A percentile compares a stretch with the other conserved stretches of the same genome.
These are phyloP conservation scores for Adansonia grandidieri DNA, from an alignment of 441 rosid genomes.

Conservation along the genomic window DNA sequence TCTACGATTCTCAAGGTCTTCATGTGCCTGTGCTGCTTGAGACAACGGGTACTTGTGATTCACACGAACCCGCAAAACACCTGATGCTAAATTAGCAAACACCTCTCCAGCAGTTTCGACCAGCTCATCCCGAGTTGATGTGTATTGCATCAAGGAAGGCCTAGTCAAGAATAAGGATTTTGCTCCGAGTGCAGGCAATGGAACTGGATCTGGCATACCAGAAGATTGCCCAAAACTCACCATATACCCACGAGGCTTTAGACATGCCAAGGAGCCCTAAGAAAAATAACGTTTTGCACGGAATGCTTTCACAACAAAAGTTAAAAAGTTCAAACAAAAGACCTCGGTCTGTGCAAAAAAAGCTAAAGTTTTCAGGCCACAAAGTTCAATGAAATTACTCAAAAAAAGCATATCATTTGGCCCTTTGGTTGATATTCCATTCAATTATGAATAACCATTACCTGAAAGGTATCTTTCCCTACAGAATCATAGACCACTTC, in stretches of 20 bases:
- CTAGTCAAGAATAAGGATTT: conserved; percentile 82
- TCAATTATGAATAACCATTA: background rate
- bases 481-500: conserved; percentile 90
- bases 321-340: background rate
- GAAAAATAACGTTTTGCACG: conserved; percentile 4
- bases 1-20: conserved; percentile 70
- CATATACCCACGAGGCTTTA: conserved; percentile 79
- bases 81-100: conserved; percentile 58
- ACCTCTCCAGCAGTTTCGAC: conserved; percentile 79
- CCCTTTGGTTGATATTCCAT: background rate
- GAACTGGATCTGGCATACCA: conserved; percentile 73
- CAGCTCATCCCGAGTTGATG: conserved; percentile 67
- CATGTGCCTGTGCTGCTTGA: conserved; percentile 71
- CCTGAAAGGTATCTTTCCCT: conserved; percentile 84
- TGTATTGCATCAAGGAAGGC: conserved; percentile 77
- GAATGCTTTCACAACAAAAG: background rate
- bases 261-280: conserved; percentile 85
- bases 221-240: conserved; percentile 93
- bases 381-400: background rate
- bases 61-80: conserved; percentile 60
- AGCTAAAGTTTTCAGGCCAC: background rate
- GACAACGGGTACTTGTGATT: conserved; percentile 77
- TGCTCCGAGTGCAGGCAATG: conserved; percentile 65
- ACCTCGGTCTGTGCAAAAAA: background rate
- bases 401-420: background rate